Percentiles rank a stretch among this genome's conserved stretches.
phyloP scores from a whole-genome alignment of 73 alveolate species.

The Blepharisma japonicum region DNA sequence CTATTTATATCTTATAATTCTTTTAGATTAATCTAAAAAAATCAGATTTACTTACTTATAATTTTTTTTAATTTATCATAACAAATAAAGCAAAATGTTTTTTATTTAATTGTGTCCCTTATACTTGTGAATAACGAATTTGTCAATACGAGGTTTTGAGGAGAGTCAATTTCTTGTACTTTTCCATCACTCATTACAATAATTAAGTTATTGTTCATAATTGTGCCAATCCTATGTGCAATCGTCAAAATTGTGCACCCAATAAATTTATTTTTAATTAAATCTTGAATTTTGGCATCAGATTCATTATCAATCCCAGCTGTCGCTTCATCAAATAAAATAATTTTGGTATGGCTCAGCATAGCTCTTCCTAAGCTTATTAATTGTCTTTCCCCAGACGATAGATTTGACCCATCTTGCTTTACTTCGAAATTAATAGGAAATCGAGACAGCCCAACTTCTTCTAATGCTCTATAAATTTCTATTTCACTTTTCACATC shows the following conservation, averaged over 20 bases:
- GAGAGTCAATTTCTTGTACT: constrained; percentile 68
- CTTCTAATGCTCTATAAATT: constrained; percentile 47
- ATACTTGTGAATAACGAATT: neutral
- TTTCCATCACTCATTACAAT: constrained; percentile 67
- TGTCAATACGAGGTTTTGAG: constrained; percentile 53
- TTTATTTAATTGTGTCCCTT: too few species aligned
- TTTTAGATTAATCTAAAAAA: too few species aligned
- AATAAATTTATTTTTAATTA: constrained; percentile 47
- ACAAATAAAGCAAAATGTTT: too few species aligned
- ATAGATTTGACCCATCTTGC: constrained; percentile 45
- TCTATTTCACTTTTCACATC: constrained; percentile 44
- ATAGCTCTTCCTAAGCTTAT: constrained; percentile 78
- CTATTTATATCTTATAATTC: too few species aligned
- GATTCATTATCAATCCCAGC: constrained; percentile 82
- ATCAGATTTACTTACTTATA: too few species aligned
- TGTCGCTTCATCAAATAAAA: constrained; percentile 92
- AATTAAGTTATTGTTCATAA: constrained; percentile 72
- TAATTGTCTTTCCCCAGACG: constrained; percentile 76
- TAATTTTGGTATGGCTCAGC: constrained; percentile 58
- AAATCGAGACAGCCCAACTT: constrained; percentile 49
- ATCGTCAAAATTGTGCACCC: constrained; percentile 84
- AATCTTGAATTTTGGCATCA: constrained; percentile 67
- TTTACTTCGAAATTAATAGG: constrained; percentile 14
- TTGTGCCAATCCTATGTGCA: constrained; percentile 88
- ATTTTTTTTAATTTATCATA: too few species aligned